Evolutionary conservation across 352 stramenopile genomes (phyloP).

Genomic region (Achlya hypogyna): DNA sequence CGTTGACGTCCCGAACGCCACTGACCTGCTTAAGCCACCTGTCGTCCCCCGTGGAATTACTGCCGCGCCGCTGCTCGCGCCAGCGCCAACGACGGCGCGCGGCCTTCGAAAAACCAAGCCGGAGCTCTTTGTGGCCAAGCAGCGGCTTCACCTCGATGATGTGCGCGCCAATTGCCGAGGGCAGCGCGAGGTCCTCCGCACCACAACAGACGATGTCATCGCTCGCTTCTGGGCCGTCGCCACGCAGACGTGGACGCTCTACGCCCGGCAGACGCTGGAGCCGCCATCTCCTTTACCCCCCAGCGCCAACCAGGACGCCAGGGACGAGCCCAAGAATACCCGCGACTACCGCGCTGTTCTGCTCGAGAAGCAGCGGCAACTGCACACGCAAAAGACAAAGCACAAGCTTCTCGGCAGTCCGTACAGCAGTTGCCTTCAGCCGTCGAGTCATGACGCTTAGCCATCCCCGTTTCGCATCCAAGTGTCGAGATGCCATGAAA

Average conservation of each 20-base stretch:
- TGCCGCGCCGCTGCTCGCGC: neutral
- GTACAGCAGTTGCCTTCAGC: no score
- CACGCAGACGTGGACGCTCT: neutral
- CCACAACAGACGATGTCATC: neutral
- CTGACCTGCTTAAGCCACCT: neutral
- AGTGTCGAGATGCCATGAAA: no score
- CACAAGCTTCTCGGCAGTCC: neutral
- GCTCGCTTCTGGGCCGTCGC: neutral
- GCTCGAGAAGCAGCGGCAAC: neutral
- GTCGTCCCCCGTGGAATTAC: neutral
- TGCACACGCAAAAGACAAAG: neutral
- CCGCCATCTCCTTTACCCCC: neutral
- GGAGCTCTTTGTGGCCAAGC: slow-evolving; percentile 5
- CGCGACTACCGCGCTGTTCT: neutral
- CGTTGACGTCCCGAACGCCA: neutral
- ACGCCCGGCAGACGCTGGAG: neutral
- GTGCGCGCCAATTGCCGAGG: neutral
- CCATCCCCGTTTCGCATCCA: no score
- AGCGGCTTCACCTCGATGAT: neutral
- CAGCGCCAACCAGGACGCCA: neutral
- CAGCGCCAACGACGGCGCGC: neutral
- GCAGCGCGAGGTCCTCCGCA: neutral
- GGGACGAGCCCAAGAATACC: neutral
- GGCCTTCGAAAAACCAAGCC: slow-evolving; percentile 6
- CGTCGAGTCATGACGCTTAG: no score